A percentile compares a stretch with the other conserved stretches of the same genome.
phyloP scores from a whole-genome alignment of 2,329 filamentous ascomycete species.

The Fusarium robinianum region DNA sequence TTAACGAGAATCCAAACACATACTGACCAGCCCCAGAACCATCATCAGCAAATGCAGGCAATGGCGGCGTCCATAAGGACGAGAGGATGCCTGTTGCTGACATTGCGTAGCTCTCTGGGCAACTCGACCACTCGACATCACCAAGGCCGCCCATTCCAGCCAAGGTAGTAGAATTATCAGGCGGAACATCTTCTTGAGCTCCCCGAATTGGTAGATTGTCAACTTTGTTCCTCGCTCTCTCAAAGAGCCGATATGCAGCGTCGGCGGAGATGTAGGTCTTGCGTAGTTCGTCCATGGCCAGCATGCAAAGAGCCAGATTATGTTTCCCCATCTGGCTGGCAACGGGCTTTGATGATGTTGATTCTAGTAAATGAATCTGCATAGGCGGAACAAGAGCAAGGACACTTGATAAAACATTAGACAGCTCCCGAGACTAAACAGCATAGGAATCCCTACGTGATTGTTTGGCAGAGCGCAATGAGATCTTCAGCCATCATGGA shows the following conservation, averaged over 20 bases:
- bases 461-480: slow-evolving; percentile 2
- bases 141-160: not conserved
- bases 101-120: slow-evolving; percentile 1
- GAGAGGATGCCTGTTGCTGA: not conserved
- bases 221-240: slow-evolving; percentile 7
- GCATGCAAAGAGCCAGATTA: slow-evolving; percentile 11
- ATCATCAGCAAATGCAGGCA: no score
- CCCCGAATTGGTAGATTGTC: not conserved
- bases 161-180: no score
- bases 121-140: slow-evolving; percentile 4
- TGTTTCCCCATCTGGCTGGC: slow-evolving; percentile 5
- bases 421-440: no score
- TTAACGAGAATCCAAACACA: no score
- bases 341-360: not conserved
- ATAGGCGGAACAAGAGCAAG: slow-evolving; percentile 9
- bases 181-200: not conserved
- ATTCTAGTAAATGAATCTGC: slow-evolving; percentile 10
- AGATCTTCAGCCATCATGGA: slow-evolving; percentile 10
- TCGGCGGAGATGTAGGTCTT: slow-evolving; percentile 14
- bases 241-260: slow-evolving; percentile 11
- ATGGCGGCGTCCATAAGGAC: slow-evolving; percentile 3
- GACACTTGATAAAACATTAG: not conserved
- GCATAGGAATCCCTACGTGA: no score
- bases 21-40: no score
- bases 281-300: slow-evolving; percentile 13